Conservation (phyloP, 1,284 basidiomycete genomes). For the Sporisorium reilianum region DNA sequence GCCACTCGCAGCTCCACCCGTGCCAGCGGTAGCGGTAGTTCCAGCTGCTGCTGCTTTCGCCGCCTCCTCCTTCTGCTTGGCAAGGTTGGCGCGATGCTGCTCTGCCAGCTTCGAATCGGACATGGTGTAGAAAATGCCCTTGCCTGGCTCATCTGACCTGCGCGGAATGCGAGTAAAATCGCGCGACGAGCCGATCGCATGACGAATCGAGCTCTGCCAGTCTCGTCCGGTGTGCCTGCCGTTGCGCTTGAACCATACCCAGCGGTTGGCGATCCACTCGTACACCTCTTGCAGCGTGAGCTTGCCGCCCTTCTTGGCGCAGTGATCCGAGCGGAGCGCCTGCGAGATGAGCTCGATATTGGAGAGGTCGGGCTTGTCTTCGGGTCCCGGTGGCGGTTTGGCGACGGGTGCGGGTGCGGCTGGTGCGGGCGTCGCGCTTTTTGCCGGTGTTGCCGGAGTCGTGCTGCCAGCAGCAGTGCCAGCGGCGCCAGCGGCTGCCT, state of each 20-base stretch:
- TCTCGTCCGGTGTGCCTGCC: slow-evolving; percentile 62
- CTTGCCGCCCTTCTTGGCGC: slow-evolving; percentile 76
- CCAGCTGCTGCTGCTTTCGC: slow-evolving; percentile 44
- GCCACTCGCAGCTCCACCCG: slow-evolving; percentile 1
- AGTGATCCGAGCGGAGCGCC: slow-evolving; percentile 59
- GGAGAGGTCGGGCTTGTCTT: slow-evolving; percentile 62
- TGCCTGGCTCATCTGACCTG: slow-evolving; percentile 62
- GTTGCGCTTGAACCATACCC: slow-evolving; percentile 81
- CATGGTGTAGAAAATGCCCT: slow-evolving; percentile 67
- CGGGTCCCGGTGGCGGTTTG: slow-evolving; percentile 47
- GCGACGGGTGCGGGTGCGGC: slow-evolving; percentile 16
- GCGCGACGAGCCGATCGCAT: slow-evolving; percentile 63
- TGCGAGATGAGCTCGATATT: slow-evolving; percentile 65
- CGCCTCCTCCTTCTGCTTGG: slow-evolving; percentile 49
- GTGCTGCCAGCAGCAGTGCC: slow-evolving; percentile 6
- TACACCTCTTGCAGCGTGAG: slow-evolving; percentile 92
- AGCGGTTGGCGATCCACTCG: slow-evolving; percentile 86
- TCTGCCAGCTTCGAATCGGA: slow-evolving; percentile 53
- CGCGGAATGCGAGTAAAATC: slow-evolving; percentile 64
- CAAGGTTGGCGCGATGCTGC: slow-evolving; percentile 47
- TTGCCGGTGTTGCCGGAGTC: background rate
- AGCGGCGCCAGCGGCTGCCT: slow-evolving; percentile 5
- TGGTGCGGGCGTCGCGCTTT: slow-evolving; percentile 11
- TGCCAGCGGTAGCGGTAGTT: slow-evolving; percentile 7
- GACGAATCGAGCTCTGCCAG: slow-evolving; percentile 66